Evolutionary conservation across 2,329 filamentous ascomycete species (phyloP), one percentile per base, ranked within the genome.

Genomic region (Beauveria sp.): DNA sequence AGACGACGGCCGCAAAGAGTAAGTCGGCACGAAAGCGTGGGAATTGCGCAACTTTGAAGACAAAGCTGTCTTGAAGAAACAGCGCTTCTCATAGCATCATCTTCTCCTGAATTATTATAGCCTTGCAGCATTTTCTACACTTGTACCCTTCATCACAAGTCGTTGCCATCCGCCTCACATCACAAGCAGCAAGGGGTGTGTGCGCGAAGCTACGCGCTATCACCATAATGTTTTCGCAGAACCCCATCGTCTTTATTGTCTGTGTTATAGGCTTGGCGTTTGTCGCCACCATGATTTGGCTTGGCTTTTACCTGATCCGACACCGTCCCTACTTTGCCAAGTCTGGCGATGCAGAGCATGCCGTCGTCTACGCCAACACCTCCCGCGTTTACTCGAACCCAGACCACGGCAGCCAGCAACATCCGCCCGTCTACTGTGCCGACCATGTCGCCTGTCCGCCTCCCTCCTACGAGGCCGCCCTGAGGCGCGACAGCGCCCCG

Each of bases 371-470:
- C 28, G 30, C 3, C n/a, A 20, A 10, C 47, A 52, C 22, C 22
- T 16, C 24, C 12, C 5, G 5, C 16, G 24, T 5, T 3, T 3
- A 28, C 8, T 5, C 14, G 52, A 18, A 0, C 3, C 52, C 20
- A n/a, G 28, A 24, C 22, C 2, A 26, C 22, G 41, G 24, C 20
- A n/a, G 20, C 16, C 40, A 20, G 18, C 44, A 52, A 14, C 56
- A 63, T 40, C 59, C 64, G 12, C 64, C 60, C 9, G 58, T 62
- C 2, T 63, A 61, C 41, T 62, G 59, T 43, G 51, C 61, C 43
- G 61, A 53, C 16, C 63, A 65, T 53, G 24, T 63, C 2, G n/a
- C 41, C 6, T 34, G 46, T 5, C 64, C 65, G 22, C 65, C 65
- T 10, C 65, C 65, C 1, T 34, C 47, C 14, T 66, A 66, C 55